phyloP scores from a whole-genome alignment of 2,329 filamentous ascomycete genomes.

The Sporothrix brasiliensis region DNA sequence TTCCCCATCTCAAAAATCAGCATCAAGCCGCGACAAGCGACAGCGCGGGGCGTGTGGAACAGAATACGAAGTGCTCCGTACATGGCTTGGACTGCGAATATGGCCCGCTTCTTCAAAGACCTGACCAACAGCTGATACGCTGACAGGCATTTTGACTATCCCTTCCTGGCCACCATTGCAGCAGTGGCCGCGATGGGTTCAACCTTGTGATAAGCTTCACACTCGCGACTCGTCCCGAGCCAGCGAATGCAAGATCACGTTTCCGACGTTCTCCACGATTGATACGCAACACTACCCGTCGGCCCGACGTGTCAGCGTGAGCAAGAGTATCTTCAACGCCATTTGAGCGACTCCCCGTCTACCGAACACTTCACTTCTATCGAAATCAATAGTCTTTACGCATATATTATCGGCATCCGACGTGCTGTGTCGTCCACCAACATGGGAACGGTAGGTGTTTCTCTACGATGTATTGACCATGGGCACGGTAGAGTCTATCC shows the following conservation, averaged over 20 bases:
- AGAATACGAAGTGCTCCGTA: neutral
- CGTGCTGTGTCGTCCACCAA: too few relatives aligned
- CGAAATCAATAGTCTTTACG: neutral
- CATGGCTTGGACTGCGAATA: neutral
- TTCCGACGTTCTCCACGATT: neutral
- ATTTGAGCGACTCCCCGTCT: neutral
- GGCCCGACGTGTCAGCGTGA: neutral
- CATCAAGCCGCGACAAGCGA: conserved; percentile 17
- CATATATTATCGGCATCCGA: neutral
- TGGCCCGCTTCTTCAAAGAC: neutral
- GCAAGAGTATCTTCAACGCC: neutral
- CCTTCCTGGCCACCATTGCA: neutral
- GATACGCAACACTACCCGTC: neutral
- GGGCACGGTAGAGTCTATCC: neutral
- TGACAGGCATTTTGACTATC: neutral
- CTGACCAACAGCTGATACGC: neutral
- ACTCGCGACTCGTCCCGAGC: conserved; percentile 17
- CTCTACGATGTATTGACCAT: neutral
- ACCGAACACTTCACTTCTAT: neutral
- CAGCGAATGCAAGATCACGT: neutral
- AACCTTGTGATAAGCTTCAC: conserved; percentile 14
- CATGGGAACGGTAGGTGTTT: neutral
- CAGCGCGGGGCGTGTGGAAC: neutral
- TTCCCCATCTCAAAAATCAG: neutral
- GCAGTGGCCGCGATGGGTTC: neutral